Base-by-base conservation (phyloP, 345 rosid genomes). In the Diplotaxis tenuifolia region DNA sequence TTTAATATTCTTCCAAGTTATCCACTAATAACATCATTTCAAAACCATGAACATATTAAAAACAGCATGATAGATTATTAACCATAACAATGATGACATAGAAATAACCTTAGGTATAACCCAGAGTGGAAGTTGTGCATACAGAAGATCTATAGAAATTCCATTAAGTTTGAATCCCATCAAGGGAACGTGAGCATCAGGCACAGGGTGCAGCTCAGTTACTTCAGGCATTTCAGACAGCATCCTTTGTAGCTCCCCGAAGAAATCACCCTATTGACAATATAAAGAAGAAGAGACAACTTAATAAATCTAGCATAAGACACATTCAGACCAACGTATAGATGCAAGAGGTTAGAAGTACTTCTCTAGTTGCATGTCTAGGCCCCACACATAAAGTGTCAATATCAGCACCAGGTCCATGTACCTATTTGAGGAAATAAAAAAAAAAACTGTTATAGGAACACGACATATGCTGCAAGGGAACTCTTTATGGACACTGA, bases 341-440 rank as follows among this genome's bases (percentile, higher is more conserved):
- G 62, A 68, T 34, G 45, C 28, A 73, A 82, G 82, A 80, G 71
- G 68, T 71, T 74, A 56, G 74, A 79, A 86, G 74, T 82, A 92
- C 99, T 80, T 95, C 97, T 85, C 99, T 77, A 52, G 96, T 83
- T 60, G 97, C 99, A 78, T 92, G 87, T 72, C 90, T 86, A 47
- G 99, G 99, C 73, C 97, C 99, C 67, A 95, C 97, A 47, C 96
- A 95, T 42, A 95, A 92, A 1, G 96, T 95, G 82, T 95, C 99
- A 72, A 95, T 86, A 84, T 95, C 99, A n/a, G 99, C 97, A 53
- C 99, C 99, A 71, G 99, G 99, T 62, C 99, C 91, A 76, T 95
- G 96, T 78, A 95, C 99, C 99, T 95, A 74, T 56, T 65, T 65
- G 67, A 56, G 16, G 23, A 65, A 22, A 55, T 21, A 63, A 62